phyloP scores from a whole-genome alignment of 1,139 yeast genomes.

The Sugiyamaella neomexicana region DNA sequence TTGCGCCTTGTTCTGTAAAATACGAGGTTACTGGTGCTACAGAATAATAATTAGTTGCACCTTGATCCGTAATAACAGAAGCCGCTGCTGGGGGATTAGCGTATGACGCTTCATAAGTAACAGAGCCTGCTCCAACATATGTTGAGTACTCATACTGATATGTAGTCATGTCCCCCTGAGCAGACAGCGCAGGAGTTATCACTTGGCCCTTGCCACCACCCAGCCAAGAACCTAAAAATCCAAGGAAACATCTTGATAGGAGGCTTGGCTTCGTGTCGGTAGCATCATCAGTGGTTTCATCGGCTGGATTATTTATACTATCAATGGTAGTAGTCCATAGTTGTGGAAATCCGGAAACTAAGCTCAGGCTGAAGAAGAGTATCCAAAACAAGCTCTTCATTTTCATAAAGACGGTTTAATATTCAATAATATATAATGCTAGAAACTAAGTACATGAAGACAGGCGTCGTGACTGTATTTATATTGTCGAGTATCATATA shows the following conservation, averaged over 20 bases:
- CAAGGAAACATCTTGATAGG: background rate
- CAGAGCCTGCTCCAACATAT: background rate
- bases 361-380: constrained; percentile 2
- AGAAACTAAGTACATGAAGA: background rate
- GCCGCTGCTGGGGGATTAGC: background rate
- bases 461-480: background rate
- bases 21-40: background rate
- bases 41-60: background rate
- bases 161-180: background rate
- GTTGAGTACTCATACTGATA: background rate
- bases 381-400: constrained; percentile 7
- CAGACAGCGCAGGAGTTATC: background rate
- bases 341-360: constrained; percentile 1
- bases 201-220: constrained; percentile 1
- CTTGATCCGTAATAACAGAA: background rate
- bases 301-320: background rate
- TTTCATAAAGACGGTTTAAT: background rate
- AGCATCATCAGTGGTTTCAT: background rate
- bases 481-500: background rate
- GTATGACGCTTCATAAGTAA: background rate
- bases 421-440: background rate
- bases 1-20: constrained; percentile 1
- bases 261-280: background rate
- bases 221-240: background rate
- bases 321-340: background rate